Base-by-base conservation (phyloP, 257 asterid species). In the Rubia yunnanensis region DNA sequence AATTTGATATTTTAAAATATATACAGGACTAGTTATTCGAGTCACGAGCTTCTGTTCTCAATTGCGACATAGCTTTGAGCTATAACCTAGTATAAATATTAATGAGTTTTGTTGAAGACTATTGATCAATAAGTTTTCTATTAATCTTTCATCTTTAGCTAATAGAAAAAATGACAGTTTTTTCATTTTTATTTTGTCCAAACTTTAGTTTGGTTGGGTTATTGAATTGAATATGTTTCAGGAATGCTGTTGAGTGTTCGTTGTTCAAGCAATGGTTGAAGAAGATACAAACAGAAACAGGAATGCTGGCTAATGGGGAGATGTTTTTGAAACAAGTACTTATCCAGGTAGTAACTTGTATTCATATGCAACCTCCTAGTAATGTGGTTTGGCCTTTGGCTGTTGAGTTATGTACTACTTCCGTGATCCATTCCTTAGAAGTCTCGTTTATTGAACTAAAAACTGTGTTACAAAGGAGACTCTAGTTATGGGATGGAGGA, bases 201-300 rank as follows among this genome's bases (percentile, higher is more conserved):
- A 24, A 15, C 17, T 55, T 38, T 68, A 15, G 15, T 17, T 27
- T 15, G 10, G 17, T 1, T 24, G n/a, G 36, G 5, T 3, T 14
- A 27, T 52, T 34, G 14, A 23, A 34, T 36, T 26, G 34, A 52
- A 23, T 4, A 60, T 76, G 46, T 78, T 85, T 76, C 82, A 92
- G 98, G 90, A 89, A 77, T 81, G 96, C 98, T 52, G 74, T 89
- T 44, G 96, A 84, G 46, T 82, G 91, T 63, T 79, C 85, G 2
- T 74, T 92, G 74, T 89, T 92, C 83, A 85, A 84, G 72, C 89
- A 83, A 52, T 92, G 98, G 98, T 67, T 89, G 81, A 80, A 80
- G 71, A 92, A 85, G 74, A 78, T 89, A 71, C 89, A 87, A 69
- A 63, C 83, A 32, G 87, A 83, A 66, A 79, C 81, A 15, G 98